These are phyloP conservation scores for Fusarium sterilihyphosum DNA, from an alignment of 2,329 filamentous ascomycete genomes.

Conservation along the genomic window DNA sequence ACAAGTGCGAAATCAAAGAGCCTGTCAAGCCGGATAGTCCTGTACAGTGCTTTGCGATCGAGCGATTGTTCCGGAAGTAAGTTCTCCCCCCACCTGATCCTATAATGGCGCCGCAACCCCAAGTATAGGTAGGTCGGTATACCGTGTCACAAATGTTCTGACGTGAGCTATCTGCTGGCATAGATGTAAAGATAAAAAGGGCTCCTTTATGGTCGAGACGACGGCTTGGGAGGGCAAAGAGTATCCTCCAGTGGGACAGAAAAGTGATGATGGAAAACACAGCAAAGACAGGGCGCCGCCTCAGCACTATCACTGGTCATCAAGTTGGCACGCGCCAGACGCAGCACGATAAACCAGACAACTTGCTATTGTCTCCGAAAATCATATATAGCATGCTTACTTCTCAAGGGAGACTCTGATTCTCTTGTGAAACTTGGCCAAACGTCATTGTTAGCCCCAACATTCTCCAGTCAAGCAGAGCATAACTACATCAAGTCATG, in stretches of 20 bases:
- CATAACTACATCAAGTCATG: not conserved
- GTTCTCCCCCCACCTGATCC: constrained; percentile 37
- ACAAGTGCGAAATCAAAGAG: constrained; percentile 65
- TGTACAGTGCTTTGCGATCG: constrained; percentile 66
- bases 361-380: not conserved
- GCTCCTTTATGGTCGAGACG: constrained; percentile 69
- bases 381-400: not conserved
- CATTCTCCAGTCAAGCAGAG: too few relatives aligned
- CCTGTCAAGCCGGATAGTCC: constrained; percentile 57
- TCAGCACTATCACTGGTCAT: constrained; percentile 48
- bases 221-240: constrained; percentile 67
- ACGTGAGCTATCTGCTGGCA: constrained; percentile 13
- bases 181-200: constrained; percentile 68
- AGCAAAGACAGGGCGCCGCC: constrained; percentile 26
- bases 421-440: not conserved
- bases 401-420: not conserved
- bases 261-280: constrained; percentile 26
- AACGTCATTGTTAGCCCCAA: too few relatives aligned
- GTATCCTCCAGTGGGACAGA: constrained; percentile 11
- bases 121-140: not conserved
- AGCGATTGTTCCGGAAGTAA: constrained; percentile 69
- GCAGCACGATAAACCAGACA: constrained; percentile 30
- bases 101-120: not conserved
- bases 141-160: not conserved
- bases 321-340: constrained; percentile 50